A percentile compares a stretch with the other conserved stretches of the same genome.
Conservation (phyloP, 2,329 filamentous ascomycete species). For the Microthyrium microscopicum region DNA sequence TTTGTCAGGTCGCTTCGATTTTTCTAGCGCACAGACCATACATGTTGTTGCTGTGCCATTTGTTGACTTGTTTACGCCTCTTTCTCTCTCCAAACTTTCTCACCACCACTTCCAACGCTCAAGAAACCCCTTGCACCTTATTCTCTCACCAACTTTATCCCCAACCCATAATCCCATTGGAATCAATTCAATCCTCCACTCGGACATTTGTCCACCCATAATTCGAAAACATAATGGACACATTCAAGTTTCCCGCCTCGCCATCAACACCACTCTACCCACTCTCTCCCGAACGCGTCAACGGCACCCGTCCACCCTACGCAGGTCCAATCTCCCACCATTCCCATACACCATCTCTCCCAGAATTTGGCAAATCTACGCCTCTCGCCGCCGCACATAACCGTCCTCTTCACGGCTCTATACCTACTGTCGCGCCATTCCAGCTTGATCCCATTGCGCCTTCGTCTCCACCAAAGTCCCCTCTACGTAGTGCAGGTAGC, state of each 20-base stretch:
- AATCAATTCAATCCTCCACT: no score
- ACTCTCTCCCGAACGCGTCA: conserved; percentile 47
- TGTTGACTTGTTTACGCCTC: no score
- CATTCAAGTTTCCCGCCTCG: conserved; percentile 31
- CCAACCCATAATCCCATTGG: no score
- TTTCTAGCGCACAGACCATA: no score
- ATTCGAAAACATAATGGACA: no score
- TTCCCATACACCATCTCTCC: conserved; percentile 18
- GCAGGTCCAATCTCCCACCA: conserved; percentile 13
- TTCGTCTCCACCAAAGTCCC: conserved; percentile 40
- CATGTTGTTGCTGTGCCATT: no score
- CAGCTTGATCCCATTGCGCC: conserved; percentile 15
- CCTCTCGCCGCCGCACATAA: background rate
- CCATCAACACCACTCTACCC: conserved; percentile 42
- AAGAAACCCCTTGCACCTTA: no score
- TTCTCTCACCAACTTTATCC: no score
- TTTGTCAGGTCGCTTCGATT: no score
- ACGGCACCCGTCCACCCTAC: conserved; percentile 24
- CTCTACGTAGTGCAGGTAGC: conserved; percentile 12
- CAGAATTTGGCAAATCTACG: conserved; percentile 13
- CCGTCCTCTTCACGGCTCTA: background rate
- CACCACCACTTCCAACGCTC: no score
- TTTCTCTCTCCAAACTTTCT: no score
- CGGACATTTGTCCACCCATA: no score
- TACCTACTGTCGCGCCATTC: conserved; percentile 3